These are phyloP conservation scores for Suillus lakei DNA, from an alignment of 768 basidiomycete species.

Conservation along the genomic window DNA sequence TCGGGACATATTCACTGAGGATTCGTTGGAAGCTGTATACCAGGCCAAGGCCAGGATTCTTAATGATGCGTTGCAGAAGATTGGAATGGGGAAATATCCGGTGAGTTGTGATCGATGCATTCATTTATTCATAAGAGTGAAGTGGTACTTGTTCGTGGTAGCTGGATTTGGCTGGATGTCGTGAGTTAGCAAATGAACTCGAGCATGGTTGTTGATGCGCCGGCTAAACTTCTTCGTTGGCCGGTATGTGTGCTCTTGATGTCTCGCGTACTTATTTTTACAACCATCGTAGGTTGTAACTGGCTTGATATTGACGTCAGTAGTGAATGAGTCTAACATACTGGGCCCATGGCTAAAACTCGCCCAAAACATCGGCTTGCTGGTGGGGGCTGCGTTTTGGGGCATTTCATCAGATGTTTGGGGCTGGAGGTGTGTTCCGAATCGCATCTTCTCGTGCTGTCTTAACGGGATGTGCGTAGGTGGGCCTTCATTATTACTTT, in stretches of 20 bases:
- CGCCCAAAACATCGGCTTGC: constrained; percentile 71
- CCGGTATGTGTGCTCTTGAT: constrained; percentile 48
- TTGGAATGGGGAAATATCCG: constrained; percentile 76
- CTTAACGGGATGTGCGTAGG: constrained; percentile 35
- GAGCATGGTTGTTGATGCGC: background rate
- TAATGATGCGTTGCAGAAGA: constrained; percentile 65
- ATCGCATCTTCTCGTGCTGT: background rate
- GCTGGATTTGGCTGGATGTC: constrained; percentile 80
- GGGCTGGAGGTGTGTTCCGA: constrained; percentile 62
- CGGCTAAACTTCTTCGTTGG: constrained; percentile 41
- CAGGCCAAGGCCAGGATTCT: constrained; percentile 60
- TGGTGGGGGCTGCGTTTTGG: constrained; percentile 74
- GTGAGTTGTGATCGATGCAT: constrained; percentile 31
- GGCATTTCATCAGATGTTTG: constrained; percentile 71
- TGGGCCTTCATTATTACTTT: constrained; percentile 75
- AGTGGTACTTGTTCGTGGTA: constrained; percentile 70
- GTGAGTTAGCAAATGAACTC: constrained; percentile 45
- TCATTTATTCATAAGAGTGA: constrained; percentile 8
- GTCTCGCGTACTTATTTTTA: background rate
- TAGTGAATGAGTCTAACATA: constrained; percentile 67
- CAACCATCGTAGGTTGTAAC: constrained; percentile 54
- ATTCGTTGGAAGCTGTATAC: constrained; percentile 57
- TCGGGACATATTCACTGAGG: constrained; percentile 31
- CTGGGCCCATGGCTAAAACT: constrained; percentile 67
- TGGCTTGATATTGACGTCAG: constrained; percentile 65